Evolutionary conservation across 2,329 filamentous ascomycete genomes (phyloP).

Genomic region (Cryphonectria naterciae): DNA sequence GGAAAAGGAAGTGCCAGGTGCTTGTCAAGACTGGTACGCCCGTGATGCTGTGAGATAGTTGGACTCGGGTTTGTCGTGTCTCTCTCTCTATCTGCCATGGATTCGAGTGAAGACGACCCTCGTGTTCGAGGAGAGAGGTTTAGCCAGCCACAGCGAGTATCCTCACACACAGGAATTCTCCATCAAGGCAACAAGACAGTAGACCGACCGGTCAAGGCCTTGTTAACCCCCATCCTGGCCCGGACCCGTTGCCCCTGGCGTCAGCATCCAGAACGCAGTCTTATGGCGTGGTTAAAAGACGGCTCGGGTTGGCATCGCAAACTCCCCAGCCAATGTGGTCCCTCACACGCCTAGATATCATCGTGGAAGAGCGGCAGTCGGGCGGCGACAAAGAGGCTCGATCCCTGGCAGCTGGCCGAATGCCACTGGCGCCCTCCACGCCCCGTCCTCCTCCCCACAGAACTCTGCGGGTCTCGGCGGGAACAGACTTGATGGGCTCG

Average conservation of each 20-base stretch:
- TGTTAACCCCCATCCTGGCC: background rate
- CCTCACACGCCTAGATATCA: background rate
- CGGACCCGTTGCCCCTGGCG: background rate
- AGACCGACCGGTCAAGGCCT: background rate
- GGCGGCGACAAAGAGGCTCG: constrained; percentile 2
- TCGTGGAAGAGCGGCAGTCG: constrained; percentile 8
- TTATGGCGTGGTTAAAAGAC: background rate
- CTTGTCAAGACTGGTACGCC: background rate
- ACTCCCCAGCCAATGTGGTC: constrained; percentile 19
- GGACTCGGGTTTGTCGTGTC: background rate
- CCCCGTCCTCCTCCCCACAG: constrained; percentile 19
- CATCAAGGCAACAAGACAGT: background rate
- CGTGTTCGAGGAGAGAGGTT: background rate
- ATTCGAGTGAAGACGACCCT: background rate
- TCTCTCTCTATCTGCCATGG: background rate
- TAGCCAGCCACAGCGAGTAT: background rate
- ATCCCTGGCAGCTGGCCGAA: constrained; percentile 18
- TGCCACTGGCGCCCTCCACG: constrained; percentile 16
- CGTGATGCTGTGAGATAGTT: background rate
- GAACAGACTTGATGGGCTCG: constrained; percentile 10
- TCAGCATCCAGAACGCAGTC: background rate
- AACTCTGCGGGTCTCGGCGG: constrained; percentile 18
- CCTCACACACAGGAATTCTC: background rate
- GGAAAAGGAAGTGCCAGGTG: background rate
- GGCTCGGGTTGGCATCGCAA: constrained; percentile 10